Evolutionary conservation across 306 rosid species (phyloP).

Genomic region (Rosa rugosa): DNA sequence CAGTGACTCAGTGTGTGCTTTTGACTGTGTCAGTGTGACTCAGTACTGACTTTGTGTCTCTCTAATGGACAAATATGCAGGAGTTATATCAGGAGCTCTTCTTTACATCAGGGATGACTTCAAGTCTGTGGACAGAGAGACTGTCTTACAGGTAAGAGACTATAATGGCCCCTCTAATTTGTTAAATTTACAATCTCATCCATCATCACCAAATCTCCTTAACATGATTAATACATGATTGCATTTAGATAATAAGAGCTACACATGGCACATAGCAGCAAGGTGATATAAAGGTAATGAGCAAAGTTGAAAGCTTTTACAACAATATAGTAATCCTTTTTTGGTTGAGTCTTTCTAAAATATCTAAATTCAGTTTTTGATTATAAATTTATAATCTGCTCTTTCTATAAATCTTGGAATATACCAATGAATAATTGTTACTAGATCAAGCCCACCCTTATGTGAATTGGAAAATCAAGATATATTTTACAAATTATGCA

Average conservation of each 20-base stretch:
- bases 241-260: too few relatives aligned
- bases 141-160: slow-evolving; percentile 44
- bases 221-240: not conserved
- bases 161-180: not conserved
- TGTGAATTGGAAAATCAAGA: too few relatives aligned
- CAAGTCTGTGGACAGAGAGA: slow-evolving; percentile 38
- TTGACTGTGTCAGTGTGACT: not conserved
- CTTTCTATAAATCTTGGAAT: too few relatives aligned
- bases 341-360: too few relatives aligned
- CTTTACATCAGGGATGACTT: slow-evolving; percentile 61
- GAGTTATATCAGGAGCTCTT: slow-evolving; percentile 66
- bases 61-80: slow-evolving; percentile 25
- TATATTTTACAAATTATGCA: too few relatives aligned
- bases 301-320: not conserved
- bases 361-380: too few relatives aligned
- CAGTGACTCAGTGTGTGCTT: not conserved
- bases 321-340: not conserved
- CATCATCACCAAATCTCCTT: not conserved
- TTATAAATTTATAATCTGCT: too few relatives aligned
- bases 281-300: too few relatives aligned
- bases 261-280: too few relatives aligned
- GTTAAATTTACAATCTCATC: not conserved
- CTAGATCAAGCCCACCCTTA: not conserved
- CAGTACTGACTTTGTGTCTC: not conserved
- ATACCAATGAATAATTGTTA: not conserved